These are phyloP conservation scores for Thraustochytrium striatum DNA, from an alignment of 352 stramenopile species.

Conservation along the genomic window DNA sequence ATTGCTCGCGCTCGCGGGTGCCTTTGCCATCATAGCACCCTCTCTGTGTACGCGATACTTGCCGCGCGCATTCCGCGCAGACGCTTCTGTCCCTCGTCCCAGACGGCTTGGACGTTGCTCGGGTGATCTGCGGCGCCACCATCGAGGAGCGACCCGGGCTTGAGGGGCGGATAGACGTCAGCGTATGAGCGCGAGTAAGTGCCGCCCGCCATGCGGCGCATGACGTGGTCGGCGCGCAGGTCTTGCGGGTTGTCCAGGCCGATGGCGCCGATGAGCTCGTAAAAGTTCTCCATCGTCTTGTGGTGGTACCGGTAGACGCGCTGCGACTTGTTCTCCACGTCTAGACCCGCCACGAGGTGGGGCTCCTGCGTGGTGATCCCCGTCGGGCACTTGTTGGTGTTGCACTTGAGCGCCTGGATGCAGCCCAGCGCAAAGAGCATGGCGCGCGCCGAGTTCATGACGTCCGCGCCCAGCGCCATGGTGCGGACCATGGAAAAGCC, in stretches of 20 bases:
- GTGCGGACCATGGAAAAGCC: slow-evolving; percentile 64
- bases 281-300: slow-evolving; percentile 60
- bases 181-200: slow-evolving; percentile 16
- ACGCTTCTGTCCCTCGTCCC: slow-evolving; percentile 31
- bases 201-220: slow-evolving; percentile 25
- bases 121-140: not conserved
- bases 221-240: slow-evolving; percentile 51
- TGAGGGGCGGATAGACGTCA: slow-evolving; percentile 14
- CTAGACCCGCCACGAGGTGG: slow-evolving; percentile 59
- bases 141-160: slow-evolving; percentile 10
- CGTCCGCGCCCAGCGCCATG: slow-evolving; percentile 65
- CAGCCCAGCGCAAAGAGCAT: slow-evolving; percentile 64
- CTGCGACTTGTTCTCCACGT: slow-evolving; percentile 59
- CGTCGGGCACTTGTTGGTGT: slow-evolving; percentile 68
- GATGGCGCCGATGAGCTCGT: slow-evolving; percentile 63
- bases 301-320: slow-evolving; percentile 63
- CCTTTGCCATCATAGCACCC: not conserved
- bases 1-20: not conserved
- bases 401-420: slow-evolving; percentile 69
- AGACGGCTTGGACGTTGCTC: slow-evolving; percentile 36
- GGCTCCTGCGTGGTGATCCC: slow-evolving; percentile 65
- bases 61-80: slow-evolving; percentile 3
- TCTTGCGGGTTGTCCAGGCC: slow-evolving; percentile 54
- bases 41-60: not conserved
- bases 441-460: slow-evolving; percentile 61